Conservation (phyloP, 116 monocot genomes). For the Trichopus zeylanicus region DNA sequence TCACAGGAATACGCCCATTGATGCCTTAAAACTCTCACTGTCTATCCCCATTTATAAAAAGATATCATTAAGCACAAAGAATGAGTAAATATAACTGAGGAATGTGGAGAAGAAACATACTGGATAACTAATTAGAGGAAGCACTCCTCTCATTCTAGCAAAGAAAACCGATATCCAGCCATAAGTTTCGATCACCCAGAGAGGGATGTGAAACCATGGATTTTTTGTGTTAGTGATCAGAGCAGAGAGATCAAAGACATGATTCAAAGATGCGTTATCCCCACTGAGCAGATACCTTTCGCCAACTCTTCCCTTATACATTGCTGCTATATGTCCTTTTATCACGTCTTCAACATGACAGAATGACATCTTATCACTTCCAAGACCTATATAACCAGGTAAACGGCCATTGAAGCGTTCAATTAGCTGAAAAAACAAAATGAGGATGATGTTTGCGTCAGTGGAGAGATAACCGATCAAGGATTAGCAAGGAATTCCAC, state of each 20-base stretch:
- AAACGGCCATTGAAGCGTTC: conserved; percentile 86
- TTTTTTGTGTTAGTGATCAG: conserved; percentile 55
- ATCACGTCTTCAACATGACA: conserved; percentile 84
- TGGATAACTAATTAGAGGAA: conserved; percentile 86
- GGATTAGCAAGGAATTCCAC: too few relatives aligned
- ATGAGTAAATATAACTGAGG: neutral
- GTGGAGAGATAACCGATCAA: neutral
- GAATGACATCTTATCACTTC: conserved; percentile 53
- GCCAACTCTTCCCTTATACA: conserved; percentile 64
- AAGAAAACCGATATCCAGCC: conserved; percentile 83
- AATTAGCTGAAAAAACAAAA: conserved; percentile 46
- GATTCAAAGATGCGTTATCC: conserved; percentile 63
- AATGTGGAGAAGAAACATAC: conserved; percentile 29
- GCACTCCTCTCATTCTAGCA: conserved; percentile 64
- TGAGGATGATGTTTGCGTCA: neutral
- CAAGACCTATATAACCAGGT: conserved; percentile 81
- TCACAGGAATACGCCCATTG: conserved; percentile 96
- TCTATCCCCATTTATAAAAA: conserved; percentile 19
- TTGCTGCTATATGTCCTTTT: conserved; percentile 73
- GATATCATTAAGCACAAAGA: neutral
- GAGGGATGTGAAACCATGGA: conserved; percentile 70
- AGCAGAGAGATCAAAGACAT: conserved; percentile 61
- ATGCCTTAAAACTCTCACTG: conserved; percentile 53
- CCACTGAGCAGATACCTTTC: conserved; percentile 93
- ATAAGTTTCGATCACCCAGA: conserved; percentile 65